Conservation (phyloP, 805 yeast genomes). For the Candida ipomoeae region DNA sequence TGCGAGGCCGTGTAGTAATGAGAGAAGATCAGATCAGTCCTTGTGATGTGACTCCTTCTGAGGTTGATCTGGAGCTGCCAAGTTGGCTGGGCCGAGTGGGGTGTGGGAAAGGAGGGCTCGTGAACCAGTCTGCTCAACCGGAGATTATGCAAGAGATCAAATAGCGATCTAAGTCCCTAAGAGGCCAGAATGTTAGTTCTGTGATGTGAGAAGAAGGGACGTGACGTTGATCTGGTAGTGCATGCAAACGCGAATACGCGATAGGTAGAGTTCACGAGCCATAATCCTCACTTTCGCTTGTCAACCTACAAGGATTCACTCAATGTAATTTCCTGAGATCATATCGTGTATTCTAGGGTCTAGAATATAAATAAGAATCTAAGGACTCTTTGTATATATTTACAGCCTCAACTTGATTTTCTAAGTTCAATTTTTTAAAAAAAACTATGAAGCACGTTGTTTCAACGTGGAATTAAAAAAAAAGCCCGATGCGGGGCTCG, state of each 20-base stretch:
- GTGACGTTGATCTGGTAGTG: constrained; percentile 1
- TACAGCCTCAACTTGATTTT: no score
- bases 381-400: no score
- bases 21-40: background rate
- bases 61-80: background rate
- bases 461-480: background rate
- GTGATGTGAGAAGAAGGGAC: background rate
- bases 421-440: background rate
- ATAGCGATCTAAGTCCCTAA: background rate
- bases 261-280: background rate
- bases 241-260: constrained; percentile 1
- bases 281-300: no score
- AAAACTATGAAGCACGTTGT: background rate
- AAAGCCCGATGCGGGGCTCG: constrained; percentile 24
- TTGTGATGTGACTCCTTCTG: background rate
- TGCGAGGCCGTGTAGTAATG: background rate
- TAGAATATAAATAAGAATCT: no score
- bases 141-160: background rate
- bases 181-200: background rate
- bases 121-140: background rate
- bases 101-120: background rate
- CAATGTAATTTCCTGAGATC: no score
- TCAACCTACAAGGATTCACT: background rate
- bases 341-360: no score
- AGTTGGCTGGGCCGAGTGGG: background rate